Conservation (phyloP, 768 basidiomycete species). For the Amanita exitialis region DNA sequence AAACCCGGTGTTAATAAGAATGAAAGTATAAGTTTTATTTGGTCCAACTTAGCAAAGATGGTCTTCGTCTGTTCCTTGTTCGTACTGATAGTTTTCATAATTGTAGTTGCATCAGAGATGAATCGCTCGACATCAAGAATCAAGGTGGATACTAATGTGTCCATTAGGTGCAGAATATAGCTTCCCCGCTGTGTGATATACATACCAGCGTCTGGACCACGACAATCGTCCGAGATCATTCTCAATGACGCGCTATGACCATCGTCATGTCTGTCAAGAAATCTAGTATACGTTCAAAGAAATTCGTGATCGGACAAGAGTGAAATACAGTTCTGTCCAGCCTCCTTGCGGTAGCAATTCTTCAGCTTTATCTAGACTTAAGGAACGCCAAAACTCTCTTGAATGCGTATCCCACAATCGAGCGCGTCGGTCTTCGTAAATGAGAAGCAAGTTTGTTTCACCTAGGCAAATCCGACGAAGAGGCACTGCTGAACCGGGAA, state of each 20-base stretch:
- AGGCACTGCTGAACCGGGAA: constrained; percentile 73
- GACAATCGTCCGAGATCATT: background rate
- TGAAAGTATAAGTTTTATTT: constrained; percentile 53
- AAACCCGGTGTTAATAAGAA: constrained; percentile 60
- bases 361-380: constrained; percentile 63
- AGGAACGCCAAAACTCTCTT: constrained; percentile 79
- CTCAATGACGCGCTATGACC: constrained; percentile 1
- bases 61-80: constrained; percentile 29
- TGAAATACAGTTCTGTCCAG: constrained; percentile 61
- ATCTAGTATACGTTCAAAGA: constrained; percentile 11
- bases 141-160: constrained; percentile 34
- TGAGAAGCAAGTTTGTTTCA: constrained; percentile 60
- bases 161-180: background rate
- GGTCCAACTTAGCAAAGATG: constrained; percentile 37
- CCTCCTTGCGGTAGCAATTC: constrained; percentile 62
- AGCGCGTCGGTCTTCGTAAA: constrained; percentile 69
- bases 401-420: constrained; percentile 83
- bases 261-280: constrained; percentile 4
- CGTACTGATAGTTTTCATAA: constrained; percentile 43
- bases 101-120: constrained; percentile 33
- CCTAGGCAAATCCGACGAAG: constrained; percentile 54
- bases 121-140: constrained; percentile 42
- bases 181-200: background rate
- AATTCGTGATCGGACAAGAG: background rate
- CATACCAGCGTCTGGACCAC: constrained; percentile 9